Evolutionary conservation across 331 rosid species (phyloP), one percentile per base, ranked within the genome.

Genomic region (Pyracantha coccinea): DNA sequence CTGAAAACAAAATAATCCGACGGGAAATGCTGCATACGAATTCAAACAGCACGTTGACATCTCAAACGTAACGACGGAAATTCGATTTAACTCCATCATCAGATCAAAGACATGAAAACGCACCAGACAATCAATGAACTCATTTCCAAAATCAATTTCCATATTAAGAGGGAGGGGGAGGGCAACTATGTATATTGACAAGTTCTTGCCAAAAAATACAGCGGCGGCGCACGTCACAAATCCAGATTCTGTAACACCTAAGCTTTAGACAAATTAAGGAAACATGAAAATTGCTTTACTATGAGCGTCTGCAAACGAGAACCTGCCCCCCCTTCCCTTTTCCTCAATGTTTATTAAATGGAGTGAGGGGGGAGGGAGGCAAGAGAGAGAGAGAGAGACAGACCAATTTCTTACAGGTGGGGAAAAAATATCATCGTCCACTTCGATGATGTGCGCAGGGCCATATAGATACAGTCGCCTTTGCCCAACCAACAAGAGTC

Each of bases 341-440:
- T 19, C 38, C 68, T 72, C 64, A 29, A 47, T 29, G 66, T 72
- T 20, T 24, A 41, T 20, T 24, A 41, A 59, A 19, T 3, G 20
- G 38, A 17, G 25, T 3, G 45, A 38, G 27, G 71, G 6, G 57
- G 2, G 35, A 0, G 44, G 10, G 52, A 7, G 16, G 72, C 70
- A 10, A 16, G 29, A 50, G 25, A 65, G 31, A 21, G 23, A 70
- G 71, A 38, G 44, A 9, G 76, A 13, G 54, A 27, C 0, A 52
- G 54, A 21, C 63, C 81, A 59, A 28, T 69, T 41, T 78, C 81
- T 64, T 71, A 79, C 66, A 73, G 86, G 91, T 80, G 87, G 89
- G 92, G 74, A 66, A 82, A 87, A 87, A 85, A 83, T 76, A 78
- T 81, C 81, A 77, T 80, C 80, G 75, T 78, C 88, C 88, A 74